Conservation (phyloP, 2,329 filamentous ascomycete species). For the Dactylellina drechsleri region DNA sequence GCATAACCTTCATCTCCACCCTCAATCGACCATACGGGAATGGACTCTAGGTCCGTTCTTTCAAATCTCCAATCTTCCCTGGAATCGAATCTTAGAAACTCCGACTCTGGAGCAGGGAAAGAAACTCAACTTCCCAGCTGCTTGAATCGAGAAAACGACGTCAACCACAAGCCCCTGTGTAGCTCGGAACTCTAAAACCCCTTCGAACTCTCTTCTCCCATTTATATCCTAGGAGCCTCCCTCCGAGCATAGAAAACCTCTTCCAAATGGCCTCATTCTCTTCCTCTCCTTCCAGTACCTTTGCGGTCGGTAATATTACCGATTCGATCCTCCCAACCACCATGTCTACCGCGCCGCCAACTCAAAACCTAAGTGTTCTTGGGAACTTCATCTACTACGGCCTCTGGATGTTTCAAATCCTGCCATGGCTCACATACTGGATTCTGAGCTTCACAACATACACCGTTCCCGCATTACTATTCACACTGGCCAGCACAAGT, state of each 20-base stretch:
- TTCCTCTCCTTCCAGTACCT: constrained; percentile 4
- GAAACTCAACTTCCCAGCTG: neutral
- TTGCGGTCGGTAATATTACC: constrained; percentile 14
- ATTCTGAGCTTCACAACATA: constrained; percentile 85
- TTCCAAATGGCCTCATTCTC: constrained; percentile 41
- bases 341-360: constrained; percentile 49
- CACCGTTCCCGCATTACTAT: constrained; percentile 87
- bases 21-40: constrained; percentile 27
- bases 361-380: constrained; percentile 37
- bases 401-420: constrained; percentile 54
- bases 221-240: constrained; percentile 25
- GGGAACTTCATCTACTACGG: constrained; percentile 45
- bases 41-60: neutral
- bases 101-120: neutral
- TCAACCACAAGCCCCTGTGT: constrained; percentile 6
- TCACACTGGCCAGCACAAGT: constrained; percentile 88
- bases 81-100: constrained; percentile 14
- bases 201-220: neutral
- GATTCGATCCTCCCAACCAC: constrained; percentile 19
- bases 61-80: neutral
- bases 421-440: constrained; percentile 70
- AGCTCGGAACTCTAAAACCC: constrained; percentile 22
- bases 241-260: constrained; percentile 7
- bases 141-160: neutral
- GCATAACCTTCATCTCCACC: constrained; percentile 35